Evolutionary conservation across 371 early-diverging fungal genomes (phyloP), one percentile per base, ranked within the genome.

Genomic region (Blakeslea trispora): DNA sequence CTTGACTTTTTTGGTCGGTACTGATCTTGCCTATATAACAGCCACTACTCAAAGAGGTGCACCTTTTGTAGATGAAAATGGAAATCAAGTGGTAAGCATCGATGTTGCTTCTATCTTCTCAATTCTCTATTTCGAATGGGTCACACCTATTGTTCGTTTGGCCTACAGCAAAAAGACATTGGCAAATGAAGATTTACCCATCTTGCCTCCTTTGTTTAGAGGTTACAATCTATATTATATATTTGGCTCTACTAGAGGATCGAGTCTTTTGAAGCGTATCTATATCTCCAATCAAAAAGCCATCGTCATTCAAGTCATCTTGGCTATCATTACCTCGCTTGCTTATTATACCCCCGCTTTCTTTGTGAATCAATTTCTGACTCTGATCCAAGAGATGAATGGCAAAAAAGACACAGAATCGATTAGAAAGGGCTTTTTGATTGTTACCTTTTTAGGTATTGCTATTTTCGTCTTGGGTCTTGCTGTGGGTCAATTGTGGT

Each of bases 401-500:
- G 57, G 50, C 23, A n/a, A 37, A 0, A 61, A 62, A 13, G 58
- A 64, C 5, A 50, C 31, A 5, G 54, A 24, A 0, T 50, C 57
- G 13, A 13, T 74, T 8, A 22, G 56, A 24, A 42, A 55, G 49
- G 79, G 72, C 3, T 71, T 75, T 32, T 50, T 81, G 19, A 70
- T 74, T 40, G 74, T 81, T n/a, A 47, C 64, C 22, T 69, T 72
- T 35, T 71, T 80, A 40, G 77, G 78, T 15, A 19, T 65, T 6
- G 60, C 71, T 18, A 69, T 73, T 17, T 56, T 81, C 9, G 28
- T 75, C 17, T 55, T 70, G 15, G 72, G 71, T n/a, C n/a, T 79
- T 19, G 54, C 69, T 9, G 65, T 72, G 34, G 77, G 70, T 5
- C 81, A 81, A 51, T 57, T 80, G 9, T 77, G 80, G 66, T 82